phyloP scores from a whole-genome alignment of 352 stramenopile genomes.

The Globisporangium rhizosaccharum region DNA sequence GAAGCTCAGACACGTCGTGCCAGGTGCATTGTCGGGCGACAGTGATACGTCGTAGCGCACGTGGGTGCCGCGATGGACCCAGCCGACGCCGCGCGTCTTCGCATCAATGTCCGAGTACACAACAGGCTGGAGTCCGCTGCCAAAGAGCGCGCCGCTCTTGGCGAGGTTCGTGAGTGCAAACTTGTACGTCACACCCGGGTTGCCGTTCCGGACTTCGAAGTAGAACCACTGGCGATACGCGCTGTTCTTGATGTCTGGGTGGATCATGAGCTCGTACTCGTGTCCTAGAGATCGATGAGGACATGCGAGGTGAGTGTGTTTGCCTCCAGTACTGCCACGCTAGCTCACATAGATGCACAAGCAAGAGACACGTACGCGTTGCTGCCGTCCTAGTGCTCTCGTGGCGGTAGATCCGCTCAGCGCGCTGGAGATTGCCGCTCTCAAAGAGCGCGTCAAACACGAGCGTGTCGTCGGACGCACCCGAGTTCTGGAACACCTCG shows the following conservation, averaged over 20 bases:
- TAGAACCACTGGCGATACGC: constrained; percentile 90
- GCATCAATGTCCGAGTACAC: constrained; percentile 70
- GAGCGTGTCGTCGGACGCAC: constrained; percentile 43
- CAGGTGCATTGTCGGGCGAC: constrained; percentile 27
- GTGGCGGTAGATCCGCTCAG: constrained; percentile 50
- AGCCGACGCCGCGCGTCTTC: constrained; percentile 33
- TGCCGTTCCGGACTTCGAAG: constrained; percentile 72
- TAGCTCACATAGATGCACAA: not conserved
- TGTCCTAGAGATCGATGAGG: constrained; percentile 19
- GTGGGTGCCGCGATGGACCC: constrained; percentile 51
- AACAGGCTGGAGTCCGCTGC: constrained; percentile 70
- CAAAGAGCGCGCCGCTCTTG: constrained; percentile 81
- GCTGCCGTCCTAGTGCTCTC: not conserved
- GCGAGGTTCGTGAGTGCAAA: constrained; percentile 80
- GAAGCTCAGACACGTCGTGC: constrained; percentile 55
- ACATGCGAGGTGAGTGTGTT: not conserved
- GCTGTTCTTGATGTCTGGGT: constrained; percentile 78
- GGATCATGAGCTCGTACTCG: constrained; percentile 68
- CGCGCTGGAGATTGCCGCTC: constrained; percentile 57
- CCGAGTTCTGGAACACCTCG: constrained; percentile 26
- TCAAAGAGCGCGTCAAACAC: constrained; percentile 77
- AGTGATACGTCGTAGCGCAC: constrained; percentile 56
- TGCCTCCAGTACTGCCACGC: not conserved
- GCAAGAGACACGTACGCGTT: not conserved
- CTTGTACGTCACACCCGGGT: constrained; percentile 40